These are phyloP conservation scores for Umbellularia californica DNA, from an alignment of 164 flowering plant species.

Conservation along the genomic window DNA sequence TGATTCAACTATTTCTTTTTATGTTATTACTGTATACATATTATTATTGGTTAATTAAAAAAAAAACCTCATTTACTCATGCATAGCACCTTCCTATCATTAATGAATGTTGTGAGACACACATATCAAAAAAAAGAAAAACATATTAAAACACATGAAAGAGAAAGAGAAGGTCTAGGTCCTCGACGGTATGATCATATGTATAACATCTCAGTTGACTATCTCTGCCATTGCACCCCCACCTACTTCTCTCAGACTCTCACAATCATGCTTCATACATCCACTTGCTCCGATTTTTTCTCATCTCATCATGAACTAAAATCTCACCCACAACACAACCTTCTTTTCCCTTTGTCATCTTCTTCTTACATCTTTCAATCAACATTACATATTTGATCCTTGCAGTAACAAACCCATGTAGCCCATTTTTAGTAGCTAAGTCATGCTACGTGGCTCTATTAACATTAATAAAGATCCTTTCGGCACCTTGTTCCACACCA, in stretches of 20 bases:
- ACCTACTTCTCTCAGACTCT: neutral
- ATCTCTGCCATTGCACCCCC: neutral
- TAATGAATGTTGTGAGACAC: too few relatives aligned
- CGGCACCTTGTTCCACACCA: neutral
- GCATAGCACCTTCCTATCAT: neutral
- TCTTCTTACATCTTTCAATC: neutral
- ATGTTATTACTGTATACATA: too few relatives aligned
- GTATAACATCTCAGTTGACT: conserved; percentile 2
- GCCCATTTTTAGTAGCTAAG: neutral
- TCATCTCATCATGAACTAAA: neutral
- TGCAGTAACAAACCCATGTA: too few relatives aligned
- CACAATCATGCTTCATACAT: neutral
- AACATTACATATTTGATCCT: neutral
- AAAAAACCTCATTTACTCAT: neutral
- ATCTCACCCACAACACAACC: neutral
- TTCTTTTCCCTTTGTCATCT: neutral
- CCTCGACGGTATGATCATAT: neutral
- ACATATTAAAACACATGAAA: neutral
- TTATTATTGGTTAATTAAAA: too few relatives aligned
- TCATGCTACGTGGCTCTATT: neutral
- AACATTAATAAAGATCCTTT: neutral
- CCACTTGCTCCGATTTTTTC: conserved; percentile 2
- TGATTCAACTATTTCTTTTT: too few relatives aligned
- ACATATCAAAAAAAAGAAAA: too few relatives aligned
- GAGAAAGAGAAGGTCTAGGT: neutral